Conservation (phyloP, 2,329 filamentous ascomycete genomes). For the Camillea tinctor region DNA sequence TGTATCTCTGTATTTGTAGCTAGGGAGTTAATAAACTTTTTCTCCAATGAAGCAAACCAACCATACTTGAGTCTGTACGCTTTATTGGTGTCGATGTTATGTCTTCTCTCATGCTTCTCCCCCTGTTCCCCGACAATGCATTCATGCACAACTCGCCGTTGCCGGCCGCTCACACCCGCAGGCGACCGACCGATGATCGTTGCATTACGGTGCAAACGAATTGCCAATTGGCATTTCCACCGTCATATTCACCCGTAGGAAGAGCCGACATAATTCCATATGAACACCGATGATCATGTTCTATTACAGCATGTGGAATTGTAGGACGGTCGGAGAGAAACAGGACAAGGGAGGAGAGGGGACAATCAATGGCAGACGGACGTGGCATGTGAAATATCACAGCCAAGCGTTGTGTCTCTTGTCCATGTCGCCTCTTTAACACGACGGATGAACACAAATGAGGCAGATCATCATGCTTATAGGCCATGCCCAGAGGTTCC, state of each 20-base stretch:
- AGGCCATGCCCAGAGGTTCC: not conserved
- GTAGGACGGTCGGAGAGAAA: not conserved
- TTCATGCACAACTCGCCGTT: not conserved
- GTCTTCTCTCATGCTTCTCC: not conserved
- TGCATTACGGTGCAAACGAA: constrained; percentile 2
- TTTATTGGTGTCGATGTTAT: not conserved
- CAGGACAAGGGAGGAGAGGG: not conserved
- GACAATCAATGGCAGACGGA: not conserved
- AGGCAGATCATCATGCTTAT: not conserved
- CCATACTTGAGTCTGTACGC: no score
- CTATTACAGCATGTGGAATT: constrained; percentile 9
- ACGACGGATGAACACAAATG: not conserved
- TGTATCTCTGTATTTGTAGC: no score
- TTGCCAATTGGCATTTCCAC: constrained; percentile 12
- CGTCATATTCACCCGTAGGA: constrained; percentile 18
- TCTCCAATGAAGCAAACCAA: not conserved
- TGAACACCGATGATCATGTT: constrained; percentile 21
- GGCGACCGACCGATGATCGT: not conserved
- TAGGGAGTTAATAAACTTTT: not conserved
- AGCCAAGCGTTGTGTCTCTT: not conserved
- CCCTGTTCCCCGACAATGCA: not conserved
- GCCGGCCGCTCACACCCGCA: not conserved
- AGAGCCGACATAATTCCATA: constrained; percentile 23
- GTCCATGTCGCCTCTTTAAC: not conserved
- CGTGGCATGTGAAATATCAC: not conserved